These are phyloP conservation scores for Pestalotiopsis fici DNA, from an alignment of 2,329 filamentous ascomycete species.

Conservation along the genomic window DNA sequence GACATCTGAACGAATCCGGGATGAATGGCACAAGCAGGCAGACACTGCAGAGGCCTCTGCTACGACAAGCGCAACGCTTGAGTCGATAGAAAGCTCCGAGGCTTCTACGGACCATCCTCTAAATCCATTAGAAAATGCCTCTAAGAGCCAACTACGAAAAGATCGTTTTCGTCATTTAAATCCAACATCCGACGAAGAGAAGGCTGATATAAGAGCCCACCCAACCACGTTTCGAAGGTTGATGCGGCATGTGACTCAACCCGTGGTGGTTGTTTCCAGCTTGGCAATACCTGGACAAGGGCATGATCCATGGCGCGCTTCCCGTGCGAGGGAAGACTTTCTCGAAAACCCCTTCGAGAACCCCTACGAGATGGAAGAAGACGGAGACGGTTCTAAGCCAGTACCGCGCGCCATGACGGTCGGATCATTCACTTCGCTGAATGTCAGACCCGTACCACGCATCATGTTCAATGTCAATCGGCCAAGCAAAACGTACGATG, in stretches of 20 bases:
- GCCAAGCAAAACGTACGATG: slow-evolving; percentile 57
- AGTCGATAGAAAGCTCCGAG: background rate
- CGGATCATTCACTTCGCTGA: slow-evolving; percentile 3
- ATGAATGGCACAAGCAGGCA: background rate
- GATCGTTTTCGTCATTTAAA: background rate
- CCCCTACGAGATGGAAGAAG: background rate
- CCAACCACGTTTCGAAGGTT: background rate
- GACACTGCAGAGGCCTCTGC: background rate
- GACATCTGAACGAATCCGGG: background rate
- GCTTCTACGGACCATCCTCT: no score
- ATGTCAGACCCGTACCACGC: slow-evolving; percentile 32
- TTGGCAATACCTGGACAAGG: background rate
- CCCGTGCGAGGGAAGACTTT: no score
- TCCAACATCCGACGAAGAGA: background rate
- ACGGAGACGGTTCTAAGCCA: background rate
- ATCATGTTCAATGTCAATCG: slow-evolving; percentile 62
- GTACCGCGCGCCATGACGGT: slow-evolving; percentile 16
- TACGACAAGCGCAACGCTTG: background rate
- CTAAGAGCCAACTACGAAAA: no score
- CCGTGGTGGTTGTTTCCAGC: background rate
- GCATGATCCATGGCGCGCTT: background rate
- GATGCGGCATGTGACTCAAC: background rate
- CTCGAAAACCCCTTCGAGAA: no score
- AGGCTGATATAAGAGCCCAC: background rate
- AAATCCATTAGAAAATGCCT: no score